Percentiles rank a stretch among this genome's conserved stretches.
Conservation (phyloP, 306 rosid species). For the Ormosia emarginata region DNA sequence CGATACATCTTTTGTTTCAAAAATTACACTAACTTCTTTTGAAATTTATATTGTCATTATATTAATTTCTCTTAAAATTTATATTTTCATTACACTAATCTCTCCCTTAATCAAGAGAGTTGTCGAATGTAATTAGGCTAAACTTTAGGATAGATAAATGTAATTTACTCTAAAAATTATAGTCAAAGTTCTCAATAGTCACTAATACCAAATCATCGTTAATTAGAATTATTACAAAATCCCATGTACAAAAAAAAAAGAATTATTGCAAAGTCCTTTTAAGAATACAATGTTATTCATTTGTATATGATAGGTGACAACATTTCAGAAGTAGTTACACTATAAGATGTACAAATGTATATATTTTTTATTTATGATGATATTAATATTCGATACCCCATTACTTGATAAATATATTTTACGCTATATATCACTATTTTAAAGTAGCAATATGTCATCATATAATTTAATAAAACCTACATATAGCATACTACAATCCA, state of each 20-base stretch:
- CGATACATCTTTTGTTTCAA: too few species aligned
- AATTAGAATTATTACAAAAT: neutral
- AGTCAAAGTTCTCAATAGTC: neutral
- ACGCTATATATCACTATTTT: neutral
- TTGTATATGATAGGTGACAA: neutral
- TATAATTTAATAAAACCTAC: too few species aligned
- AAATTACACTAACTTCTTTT: too few species aligned
- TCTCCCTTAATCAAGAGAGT: too few species aligned
- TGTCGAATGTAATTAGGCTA: too few species aligned
- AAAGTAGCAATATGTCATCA: too few species aligned
- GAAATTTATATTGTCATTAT: too few species aligned
- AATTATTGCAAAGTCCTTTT: neutral
- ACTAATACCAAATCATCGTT: neutral
- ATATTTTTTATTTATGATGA: too few species aligned
- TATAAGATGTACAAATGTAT: neutral
- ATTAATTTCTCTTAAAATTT: too few species aligned
- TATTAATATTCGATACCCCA: too few species aligned
- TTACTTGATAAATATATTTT: neutral
- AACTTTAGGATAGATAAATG: too few species aligned
- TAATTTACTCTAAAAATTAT: neutral
- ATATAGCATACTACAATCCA: neutral
- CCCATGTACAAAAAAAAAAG: neutral
- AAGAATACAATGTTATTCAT: neutral
- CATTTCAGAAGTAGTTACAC: neutral
- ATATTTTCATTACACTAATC: too few species aligned